Conservation (phyloP, 805 yeast species). For the Candida maris region DNA sequence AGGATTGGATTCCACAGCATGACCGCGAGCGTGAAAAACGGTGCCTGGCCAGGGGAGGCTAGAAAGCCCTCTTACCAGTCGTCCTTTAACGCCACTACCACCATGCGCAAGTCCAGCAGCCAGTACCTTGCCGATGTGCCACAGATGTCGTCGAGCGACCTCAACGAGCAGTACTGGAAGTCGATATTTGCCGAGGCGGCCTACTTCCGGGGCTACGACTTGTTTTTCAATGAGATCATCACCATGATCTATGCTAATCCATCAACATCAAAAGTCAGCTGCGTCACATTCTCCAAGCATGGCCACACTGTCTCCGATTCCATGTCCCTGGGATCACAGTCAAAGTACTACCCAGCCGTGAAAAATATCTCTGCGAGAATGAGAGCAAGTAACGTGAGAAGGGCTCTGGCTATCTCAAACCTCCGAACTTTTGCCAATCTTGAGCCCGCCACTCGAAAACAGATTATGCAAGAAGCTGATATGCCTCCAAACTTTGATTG, state of each 20-base stretch:
- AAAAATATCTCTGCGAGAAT: slow-evolving; percentile 54
- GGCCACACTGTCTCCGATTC: slow-evolving; percentile 63
- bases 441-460: slow-evolving; percentile 29
- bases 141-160: slow-evolving; percentile 12
- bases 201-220: slow-evolving; percentile 50
- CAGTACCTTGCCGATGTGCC: slow-evolving; percentile 16
- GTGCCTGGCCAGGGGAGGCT: too few relatives aligned
- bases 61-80: slow-evolving; percentile 19
- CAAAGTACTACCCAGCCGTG: slow-evolving; percentile 77
- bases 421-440: slow-evolving; percentile 64
- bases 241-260: slow-evolving; percentile 50
- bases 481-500: slow-evolving; percentile 36
- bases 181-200: slow-evolving; percentile 46
- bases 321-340: slow-evolving; percentile 52
- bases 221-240: slow-evolving; percentile 42
- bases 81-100: slow-evolving; percentile 17
- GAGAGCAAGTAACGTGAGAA: slow-evolving; percentile 57
- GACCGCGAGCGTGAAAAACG: too few relatives aligned
- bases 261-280: slow-evolving; percentile 43
- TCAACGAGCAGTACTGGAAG: slow-evolving; percentile 36
- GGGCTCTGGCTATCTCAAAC: slow-evolving; percentile 71
- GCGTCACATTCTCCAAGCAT: slow-evolving; percentile 55
- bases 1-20: too few relatives aligned
- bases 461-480: slow-evolving; percentile 16
- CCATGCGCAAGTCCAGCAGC: slow-evolving; percentile 18